Percentiles rank a stretch among this genome's conserved stretches.
phyloP scores from a whole-genome alignment of 768 basidiomycete species.

The Serendipita sp. region DNA sequence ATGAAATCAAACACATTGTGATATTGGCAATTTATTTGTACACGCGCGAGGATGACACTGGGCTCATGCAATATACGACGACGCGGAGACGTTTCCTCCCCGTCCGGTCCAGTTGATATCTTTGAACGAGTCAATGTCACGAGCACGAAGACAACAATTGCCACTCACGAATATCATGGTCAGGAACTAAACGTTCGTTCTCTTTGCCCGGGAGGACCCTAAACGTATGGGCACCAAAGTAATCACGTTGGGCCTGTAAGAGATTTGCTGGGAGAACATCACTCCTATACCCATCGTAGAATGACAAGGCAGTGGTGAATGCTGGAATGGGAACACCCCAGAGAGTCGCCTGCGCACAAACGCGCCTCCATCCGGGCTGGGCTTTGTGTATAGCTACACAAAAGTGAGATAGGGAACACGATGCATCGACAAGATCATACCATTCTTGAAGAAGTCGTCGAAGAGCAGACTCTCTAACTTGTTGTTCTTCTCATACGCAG shows the following conservation, averaged over 20 bases:
- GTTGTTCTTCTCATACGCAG: constrained; percentile 74
- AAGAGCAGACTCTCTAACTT: constrained; percentile 85
- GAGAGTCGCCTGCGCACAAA: constrained; percentile 87
- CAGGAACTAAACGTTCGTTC: constrained; percentile 62
- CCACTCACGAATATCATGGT: constrained; percentile 75
- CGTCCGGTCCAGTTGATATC: constrained; percentile 94
- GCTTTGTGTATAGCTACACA: constrained; percentile 70
- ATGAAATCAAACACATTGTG: not conserved
- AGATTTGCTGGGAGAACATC: constrained; percentile 33
- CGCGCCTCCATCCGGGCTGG: constrained; percentile 95
- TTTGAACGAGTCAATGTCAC: not conserved
- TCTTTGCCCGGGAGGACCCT: constrained; percentile 83
- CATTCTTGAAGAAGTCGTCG: constrained; percentile 95
- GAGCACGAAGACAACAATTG: not conserved
- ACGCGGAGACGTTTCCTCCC: constrained; percentile 86
- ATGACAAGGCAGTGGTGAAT: constrained; percentile 94
- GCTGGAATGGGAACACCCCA: constrained; percentile 98
- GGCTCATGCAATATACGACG: constrained; percentile 54
- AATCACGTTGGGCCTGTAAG: constrained; percentile 53
- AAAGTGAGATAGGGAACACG: not conserved
- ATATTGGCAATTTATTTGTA: not conserved
- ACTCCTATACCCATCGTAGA: constrained; percentile 98
- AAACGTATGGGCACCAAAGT: constrained; percentile 99
- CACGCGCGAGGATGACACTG: not conserved
- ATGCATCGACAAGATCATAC: constrained; percentile 22